Base-by-base conservation (phyloP, 805 yeast genomes). In the Cyberlindnera mycetangii region DNA sequence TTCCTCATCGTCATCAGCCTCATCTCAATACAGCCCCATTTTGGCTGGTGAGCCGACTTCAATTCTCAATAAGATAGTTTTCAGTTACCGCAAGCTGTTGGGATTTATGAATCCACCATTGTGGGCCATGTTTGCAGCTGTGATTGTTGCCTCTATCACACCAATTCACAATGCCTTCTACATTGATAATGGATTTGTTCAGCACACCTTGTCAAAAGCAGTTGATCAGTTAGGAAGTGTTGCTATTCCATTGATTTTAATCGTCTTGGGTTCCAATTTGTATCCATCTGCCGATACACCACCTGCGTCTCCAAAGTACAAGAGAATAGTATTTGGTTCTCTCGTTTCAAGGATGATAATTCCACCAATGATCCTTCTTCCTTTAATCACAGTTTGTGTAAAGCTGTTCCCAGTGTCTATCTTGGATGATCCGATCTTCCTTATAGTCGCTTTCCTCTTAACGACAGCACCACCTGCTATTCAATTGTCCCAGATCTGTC, bases 391-490 rank as follows among this genome's bases (percentile, higher is more conserved):
- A 2, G 41, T 77, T 2, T 69, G 78, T 46, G 90, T 83, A 37
- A 84, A 81, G 62, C 78, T 74, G 56, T 66, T 85, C 51, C 75
- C 76, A 28, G 73, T 81, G 15, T 81, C 89, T 41, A 83, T 85
- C 31, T 68, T 85, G 62, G 89, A 83, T 61, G 95, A 85, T 61
- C 95, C 95, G 32, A 85, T 85, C 34, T 85, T 85, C 57, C 68
- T 85, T 55, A 79, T 85, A 48, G 90, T 86, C 36, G 80, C 89
- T 9, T 85, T 85, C 58, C 72, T 85, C 25, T 72, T 85, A 50
- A 85, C 90, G 1, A 78, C 84, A 3, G 77, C 89, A 1, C 93
- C 95, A 3, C 93, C 95, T 2, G 93, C 92, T 6, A 85, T 85
- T 52, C 95, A 85, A 64, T 68, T 85, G 46, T 82, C 89, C 20